A percentile compares a stretch with the other conserved stretches of the same genome.
phyloP scores from a whole-genome alignment of 345 rosid genomes.

The Angophora floribunda region DNA sequence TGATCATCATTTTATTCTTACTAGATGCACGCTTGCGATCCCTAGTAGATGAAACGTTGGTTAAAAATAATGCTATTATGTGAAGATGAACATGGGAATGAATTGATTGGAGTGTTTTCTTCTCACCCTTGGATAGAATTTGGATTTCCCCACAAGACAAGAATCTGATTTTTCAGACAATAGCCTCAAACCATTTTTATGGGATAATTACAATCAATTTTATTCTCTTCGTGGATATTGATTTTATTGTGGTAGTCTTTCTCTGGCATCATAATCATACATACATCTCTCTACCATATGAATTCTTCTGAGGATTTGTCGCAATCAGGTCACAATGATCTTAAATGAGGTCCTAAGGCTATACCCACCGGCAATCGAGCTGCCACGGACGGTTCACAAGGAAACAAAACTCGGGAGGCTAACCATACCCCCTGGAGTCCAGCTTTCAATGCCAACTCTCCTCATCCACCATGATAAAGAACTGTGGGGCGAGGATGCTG shows the following conservation, averaged over 20 bases:
- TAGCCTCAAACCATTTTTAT: too few relatives aligned
- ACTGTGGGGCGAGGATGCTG: slow-evolving; percentile 3
- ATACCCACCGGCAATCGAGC: background rate
- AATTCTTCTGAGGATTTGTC: background rate
- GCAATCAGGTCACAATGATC: background rate
- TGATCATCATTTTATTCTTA: background rate
- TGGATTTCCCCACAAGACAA: too few relatives aligned
- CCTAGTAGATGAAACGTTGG: too few relatives aligned
- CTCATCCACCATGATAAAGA: background rate
- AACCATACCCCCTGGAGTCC: background rate
- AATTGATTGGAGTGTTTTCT: too few relatives aligned
- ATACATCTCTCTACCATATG: background rate
- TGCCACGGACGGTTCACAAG: background rate
- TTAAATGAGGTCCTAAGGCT: background rate
- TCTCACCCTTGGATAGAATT: too few relatives aligned
- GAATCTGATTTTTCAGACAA: too few relatives aligned
- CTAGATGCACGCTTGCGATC: slow-evolving; percentile 24
- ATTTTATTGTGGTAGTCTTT: background rate
- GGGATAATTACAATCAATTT: background rate
- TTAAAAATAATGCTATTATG: background rate
- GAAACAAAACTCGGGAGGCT: background rate
- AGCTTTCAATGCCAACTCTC: background rate
- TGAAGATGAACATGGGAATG: too few relatives aligned
- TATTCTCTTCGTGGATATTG: background rate
- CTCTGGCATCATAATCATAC: background rate